Evolutionary conservation across 768 basidiomycete species (phyloP).

Genomic region (Hortiboletus flavorubellus): DNA sequence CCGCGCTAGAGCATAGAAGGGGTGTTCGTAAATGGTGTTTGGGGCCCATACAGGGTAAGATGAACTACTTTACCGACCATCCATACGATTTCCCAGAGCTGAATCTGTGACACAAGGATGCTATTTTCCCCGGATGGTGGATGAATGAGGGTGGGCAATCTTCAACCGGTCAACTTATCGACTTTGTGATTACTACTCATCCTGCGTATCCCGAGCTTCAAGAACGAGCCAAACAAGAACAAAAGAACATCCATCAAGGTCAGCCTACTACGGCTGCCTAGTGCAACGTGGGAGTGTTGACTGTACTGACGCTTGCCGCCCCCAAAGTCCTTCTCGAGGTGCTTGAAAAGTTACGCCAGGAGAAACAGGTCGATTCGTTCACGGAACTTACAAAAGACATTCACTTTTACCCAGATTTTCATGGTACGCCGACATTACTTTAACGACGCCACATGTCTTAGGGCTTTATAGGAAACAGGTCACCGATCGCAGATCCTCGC

Average conservation of each 20-base stretch:
- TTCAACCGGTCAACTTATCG: conserved; percentile 91
- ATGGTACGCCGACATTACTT: conserved; percentile 47
- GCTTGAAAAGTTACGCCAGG: conserved; percentile 62
- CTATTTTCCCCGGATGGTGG: conserved; percentile 94
- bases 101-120: conserved; percentile 48
- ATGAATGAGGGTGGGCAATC: conserved; percentile 99
- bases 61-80: neutral
- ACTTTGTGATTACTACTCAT: conserved; percentile 93
- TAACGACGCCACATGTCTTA: neutral
- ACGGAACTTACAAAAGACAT: conserved; percentile 88
- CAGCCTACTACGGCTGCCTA: neutral
- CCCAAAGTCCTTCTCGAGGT: conserved; percentile 65
- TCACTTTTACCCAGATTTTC: conserved; percentile 94
- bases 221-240: conserved; percentile 55
- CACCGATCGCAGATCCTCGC: conserved; percentile 91
- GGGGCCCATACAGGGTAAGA: conserved; percentile 81
- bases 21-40: conserved; percentile 87
- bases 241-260: conserved; percentile 60
- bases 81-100: neutral
- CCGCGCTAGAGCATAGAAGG: conserved; percentile 66
- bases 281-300: neutral
- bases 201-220: conserved; percentile 74
- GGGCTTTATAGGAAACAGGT: conserved; percentile 73
- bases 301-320: neutral
- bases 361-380: conserved; percentile 52